Evolutionary conservation across 2,329 filamentous ascomycete species (phyloP), one percentile per base, ranked within the genome.

Genomic region (Cordyceps cicadae): DNA sequence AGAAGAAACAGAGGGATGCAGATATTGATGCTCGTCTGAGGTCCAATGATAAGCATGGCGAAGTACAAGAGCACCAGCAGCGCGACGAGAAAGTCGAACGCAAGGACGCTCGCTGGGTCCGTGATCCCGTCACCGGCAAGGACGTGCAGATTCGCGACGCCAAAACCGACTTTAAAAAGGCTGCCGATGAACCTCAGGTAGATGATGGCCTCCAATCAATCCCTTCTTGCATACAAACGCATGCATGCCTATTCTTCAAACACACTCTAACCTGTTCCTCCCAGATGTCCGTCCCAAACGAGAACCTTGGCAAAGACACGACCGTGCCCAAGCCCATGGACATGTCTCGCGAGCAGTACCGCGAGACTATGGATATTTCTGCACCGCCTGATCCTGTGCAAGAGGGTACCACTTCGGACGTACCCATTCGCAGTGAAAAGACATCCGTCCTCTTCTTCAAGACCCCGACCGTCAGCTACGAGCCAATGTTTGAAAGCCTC

Each of bases 391-490:
- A 95, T 66, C 93, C 93, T 0, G 79, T 96, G 21, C 86, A 87
- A 17, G 82, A 87, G 61, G 90, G 91, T 26, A 85, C 87, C 39
- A 97, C 93, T 0, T 92, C 90, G 29, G 94, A 97, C 73, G 92
- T 97, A 1, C 94, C 94, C 3, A 96, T 97, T 62, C 89, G 92
- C 70, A 93, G 92, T 68, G 93, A 97, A 71, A 97, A 94, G 81
- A 97, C 94, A 3, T 97, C 96, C 64, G 87, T 97, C 19, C 81
- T 97, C 34, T 97, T 97, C 74, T 93, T 97, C 73, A 93, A 94
- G 17, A 97, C 93, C 0, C 93, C 93, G 0, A 89, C 88, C 0
- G 83, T 96, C 66, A 91, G 87, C 76, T 96, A 91, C 70, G 90
- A 96, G 72, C 91, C 92, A 5, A 96, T 92, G 82, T 97, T 89